Base-by-base conservation (phyloP, 2,329 filamentous ascomycete species). In the Orbilia ellipsospora region DNA sequence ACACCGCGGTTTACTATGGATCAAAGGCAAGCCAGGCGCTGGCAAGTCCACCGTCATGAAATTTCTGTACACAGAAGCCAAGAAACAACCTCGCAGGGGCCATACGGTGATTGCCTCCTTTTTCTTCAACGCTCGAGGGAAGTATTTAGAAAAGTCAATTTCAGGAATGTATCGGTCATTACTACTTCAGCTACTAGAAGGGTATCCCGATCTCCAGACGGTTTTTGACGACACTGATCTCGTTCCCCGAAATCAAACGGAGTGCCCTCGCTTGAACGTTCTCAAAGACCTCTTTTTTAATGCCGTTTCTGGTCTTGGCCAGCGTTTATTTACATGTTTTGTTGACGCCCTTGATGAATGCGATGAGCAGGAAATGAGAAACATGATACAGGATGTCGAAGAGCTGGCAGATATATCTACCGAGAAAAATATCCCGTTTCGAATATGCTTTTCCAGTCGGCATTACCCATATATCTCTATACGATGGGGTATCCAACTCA, bases 1-100 rank as follows among this genome's bases (percentile, higher is more conserved):
- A 1, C 81, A 84, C 42, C 70, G 80, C 28, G 83, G 84, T 4
- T 82, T 86, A 40, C 74, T 86, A 0, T 86, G 84, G 85, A 84
- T 86, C 31, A 82, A 82, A 52, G 85, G 85, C 0, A 85, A 85
- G 10, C 82, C 84, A 0, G 84, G 84, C 0, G 80, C 81, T 0
- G 83, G 84, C 0, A 87, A 87, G 64, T 87, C 83, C 13, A 83
- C 82, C 1, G 65, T 83, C 26, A 83, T 84, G 80, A 83, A 84
- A 65, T 80, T 81, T 36, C 73, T 78, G 20, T 78, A 80, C 5
- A 68, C 69, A 18, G 59, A 78, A 0, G 42, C 68, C 8, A 78
- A 78, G 51, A 73, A 69, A 20, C 61, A 62, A 55, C 4, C 10
- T 15, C n/a, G 44, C 51, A 15, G 45, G 40, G n/a, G 40, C 5